Percentiles rank a stretch among this genome's conserved stretches.
Conservation (phyloP, 768 basidiomycete genomes). For the Calocybe cyanea region DNA sequence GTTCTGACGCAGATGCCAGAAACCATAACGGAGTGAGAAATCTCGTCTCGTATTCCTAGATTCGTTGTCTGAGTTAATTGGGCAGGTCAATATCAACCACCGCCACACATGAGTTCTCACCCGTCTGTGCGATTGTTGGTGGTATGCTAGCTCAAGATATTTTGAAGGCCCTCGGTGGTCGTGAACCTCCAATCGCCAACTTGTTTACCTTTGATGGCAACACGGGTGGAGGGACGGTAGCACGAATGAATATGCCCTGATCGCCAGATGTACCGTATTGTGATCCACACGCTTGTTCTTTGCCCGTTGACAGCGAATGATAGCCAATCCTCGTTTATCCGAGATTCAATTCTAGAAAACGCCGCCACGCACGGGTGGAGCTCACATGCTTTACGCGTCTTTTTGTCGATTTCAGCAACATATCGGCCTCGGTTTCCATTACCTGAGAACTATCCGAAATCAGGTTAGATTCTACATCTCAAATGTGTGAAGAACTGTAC, state of each 20-base stretch:
- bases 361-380: conserved; percentile 8
- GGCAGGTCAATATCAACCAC: conserved; percentile 63
- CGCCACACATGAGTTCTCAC: conserved; percentile 84
- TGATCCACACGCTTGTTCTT: conserved; percentile 3
- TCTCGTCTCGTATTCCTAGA: conserved; percentile 14
- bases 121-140: conserved; percentile 91
- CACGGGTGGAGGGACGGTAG: conserved; percentile 72
- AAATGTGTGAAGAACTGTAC: conserved; percentile 13
- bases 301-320: not conserved
- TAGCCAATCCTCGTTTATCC: conserved; percentile 12
- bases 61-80: conserved; percentile 5
- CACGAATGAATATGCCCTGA: conserved; percentile 47
- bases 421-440: not conserved
- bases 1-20: conserved; percentile 53
- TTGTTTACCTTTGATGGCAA: conserved; percentile 86
- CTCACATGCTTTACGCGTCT: not conserved
- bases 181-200: conserved; percentile 92
- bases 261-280: conserved; percentile 7
- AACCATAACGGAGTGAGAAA: conserved; percentile 59
- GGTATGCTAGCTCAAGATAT: conserved; percentile 95
- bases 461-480: conserved; percentile 4
- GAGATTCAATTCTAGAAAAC: conserved; percentile 16
- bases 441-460: not conserved
- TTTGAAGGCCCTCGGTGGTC: conserved; percentile 82
- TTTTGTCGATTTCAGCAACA: not conserved